phyloP scores from a whole-genome alignment of 768 basidiomycete genomes.

The Leccinum variicolor region DNA sequence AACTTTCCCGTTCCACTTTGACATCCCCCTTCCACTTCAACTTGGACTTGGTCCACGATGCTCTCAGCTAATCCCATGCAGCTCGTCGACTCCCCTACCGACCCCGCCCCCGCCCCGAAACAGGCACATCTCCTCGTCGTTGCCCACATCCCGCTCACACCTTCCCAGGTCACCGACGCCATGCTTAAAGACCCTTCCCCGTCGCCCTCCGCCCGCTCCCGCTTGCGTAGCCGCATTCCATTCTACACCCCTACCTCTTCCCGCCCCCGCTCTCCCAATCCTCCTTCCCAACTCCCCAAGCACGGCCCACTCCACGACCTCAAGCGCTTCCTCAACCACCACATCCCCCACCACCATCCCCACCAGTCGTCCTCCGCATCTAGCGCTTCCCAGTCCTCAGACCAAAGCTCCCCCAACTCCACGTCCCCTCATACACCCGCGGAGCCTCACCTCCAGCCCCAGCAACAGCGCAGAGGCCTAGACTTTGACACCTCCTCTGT shows the following conservation, averaged over 20 bases:
- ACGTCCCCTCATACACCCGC: conserved; percentile 25
- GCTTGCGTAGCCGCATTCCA: conserved; percentile 28
- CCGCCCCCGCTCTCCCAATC: background rate
- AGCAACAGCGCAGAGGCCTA: conserved; percentile 33
- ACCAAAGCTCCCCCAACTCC: conserved; percentile 25
- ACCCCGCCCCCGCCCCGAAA: background rate
- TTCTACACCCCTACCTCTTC: conserved; percentile 17
- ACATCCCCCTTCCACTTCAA: background rate
- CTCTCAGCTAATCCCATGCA: conserved; percentile 39
- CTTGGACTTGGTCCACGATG: conserved; percentile 24
- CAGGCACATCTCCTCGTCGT: background rate
- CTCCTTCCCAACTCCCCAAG: conserved; percentile 19
- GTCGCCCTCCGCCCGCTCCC: conserved; percentile 21
- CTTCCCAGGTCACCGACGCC: background rate
- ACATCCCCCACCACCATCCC: conserved; percentile 58
- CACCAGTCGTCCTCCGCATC: conserved; percentile 24
- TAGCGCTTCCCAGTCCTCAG: conserved; percentile 25
- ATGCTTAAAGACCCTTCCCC: background rate
- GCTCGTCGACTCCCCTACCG: conserved; percentile 10
- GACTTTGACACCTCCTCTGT: conserved; percentile 36
- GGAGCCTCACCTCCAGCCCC: conserved; percentile 33
- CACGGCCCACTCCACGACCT: conserved; percentile 86
- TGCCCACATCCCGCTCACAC: background rate
- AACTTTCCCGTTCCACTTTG: conserved; percentile 1
- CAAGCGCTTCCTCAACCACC: conserved; percentile 92